Percentiles rank a stretch among this genome's conserved stretches.
These are phyloP conservation scores for Amborella trichopoda DNA, from an alignment of 164 flowering plant species.

Conservation along the genomic window DNA sequence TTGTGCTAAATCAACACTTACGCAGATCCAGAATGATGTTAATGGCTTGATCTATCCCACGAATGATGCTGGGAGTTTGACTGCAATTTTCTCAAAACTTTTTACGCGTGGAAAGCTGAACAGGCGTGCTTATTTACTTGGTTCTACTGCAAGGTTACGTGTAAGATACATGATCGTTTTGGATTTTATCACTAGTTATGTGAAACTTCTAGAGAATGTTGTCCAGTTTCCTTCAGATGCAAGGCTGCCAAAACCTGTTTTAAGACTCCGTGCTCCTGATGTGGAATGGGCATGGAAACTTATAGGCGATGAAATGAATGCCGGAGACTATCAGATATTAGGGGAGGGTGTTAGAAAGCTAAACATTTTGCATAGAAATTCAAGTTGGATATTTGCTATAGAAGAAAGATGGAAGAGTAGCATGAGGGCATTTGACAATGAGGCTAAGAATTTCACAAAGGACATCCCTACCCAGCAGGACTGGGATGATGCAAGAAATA, in stretches of 20 bases:
- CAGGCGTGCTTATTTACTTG: conserved; percentile 45
- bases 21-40: conserved; percentile 69
- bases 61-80: conserved; percentile 49
- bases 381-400: no score
- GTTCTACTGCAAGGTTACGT: conserved; percentile 59
- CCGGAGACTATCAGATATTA: no score
- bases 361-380: no score
- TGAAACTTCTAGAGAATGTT: conserved; percentile 57
- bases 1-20: conserved; percentile 4
- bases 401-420: no score
- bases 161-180: conserved; percentile 74
- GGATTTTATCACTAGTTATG: conserved; percentile 67
- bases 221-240: conserved; percentile 78
- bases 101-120: conserved; percentile 58
- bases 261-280: conserved; percentile 30
- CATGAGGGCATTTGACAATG: no score
- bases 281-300: conserved; percentile 67
- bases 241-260: conserved; percentile 37
- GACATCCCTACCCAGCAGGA: conserved; percentile 44
- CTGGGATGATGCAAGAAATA: conserved; percentile 51
- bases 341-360: no score
- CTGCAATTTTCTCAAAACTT: conserved; percentile 55
- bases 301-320: no score
- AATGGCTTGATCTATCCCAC: conserved; percentile 57
- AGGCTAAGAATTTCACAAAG: no score